Conservation (phyloP, 441 rosid species). For the Bruguiera hainesii region DNA sequence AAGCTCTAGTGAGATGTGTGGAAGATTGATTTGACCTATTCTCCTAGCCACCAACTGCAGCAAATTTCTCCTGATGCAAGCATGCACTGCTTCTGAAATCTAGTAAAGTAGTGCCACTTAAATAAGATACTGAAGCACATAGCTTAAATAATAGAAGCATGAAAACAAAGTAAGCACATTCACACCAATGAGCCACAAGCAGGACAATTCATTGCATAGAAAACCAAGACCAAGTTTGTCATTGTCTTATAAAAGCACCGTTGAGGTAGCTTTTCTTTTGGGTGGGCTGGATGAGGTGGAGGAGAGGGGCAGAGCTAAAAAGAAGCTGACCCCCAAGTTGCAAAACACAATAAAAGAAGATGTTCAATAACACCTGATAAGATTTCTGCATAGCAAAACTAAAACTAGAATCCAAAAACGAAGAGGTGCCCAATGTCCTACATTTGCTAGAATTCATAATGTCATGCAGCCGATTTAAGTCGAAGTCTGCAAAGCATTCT, state of each 20-base stretch:
- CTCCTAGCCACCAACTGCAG: slow-evolving; percentile 59
- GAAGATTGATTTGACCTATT: slow-evolving; percentile 71
- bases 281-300: too few species aligned
- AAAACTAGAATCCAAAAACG: background rate
- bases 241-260: too few species aligned
- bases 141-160: slow-evolving; percentile 7
- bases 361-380: too few species aligned
- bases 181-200: background rate
- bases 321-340: too few species aligned
- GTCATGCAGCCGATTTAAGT: background rate
- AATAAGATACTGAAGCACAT: slow-evolving; percentile 18
- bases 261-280: too few species aligned
- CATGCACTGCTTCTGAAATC: slow-evolving; percentile 93
- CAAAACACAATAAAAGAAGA: too few species aligned
- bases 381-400: too few species aligned
- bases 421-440: background rate
- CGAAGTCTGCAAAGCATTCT: background rate
- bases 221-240: background rate
- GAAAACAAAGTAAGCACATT: slow-evolving; percentile 11
- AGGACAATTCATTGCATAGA: background rate
- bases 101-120: slow-evolving; percentile 31
- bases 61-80: slow-evolving; percentile 69
- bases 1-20: slow-evolving; percentile 75
- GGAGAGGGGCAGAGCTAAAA: too few species aligned
- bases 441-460: background rate